Evolutionary conservation across 495 filamentous ascomycete genomes (phyloP), one percentile per base, ranked within the genome.

Genomic region (Penicillium fimorum): DNA sequence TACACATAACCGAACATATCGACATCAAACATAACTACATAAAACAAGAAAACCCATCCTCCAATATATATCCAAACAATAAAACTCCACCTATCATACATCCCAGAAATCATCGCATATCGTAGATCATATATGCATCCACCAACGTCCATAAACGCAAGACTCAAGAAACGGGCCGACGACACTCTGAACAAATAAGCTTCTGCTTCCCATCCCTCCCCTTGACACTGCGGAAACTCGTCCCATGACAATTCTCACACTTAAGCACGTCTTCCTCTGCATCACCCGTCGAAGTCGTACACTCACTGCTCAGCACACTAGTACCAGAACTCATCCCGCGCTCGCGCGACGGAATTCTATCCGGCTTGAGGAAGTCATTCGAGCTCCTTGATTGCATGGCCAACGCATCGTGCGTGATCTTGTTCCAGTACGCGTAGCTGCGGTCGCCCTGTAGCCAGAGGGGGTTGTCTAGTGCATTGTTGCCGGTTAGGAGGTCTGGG

Each of bases 111-210:
- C 25, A 29, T n/a, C 37, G 17, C 27, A 42, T 10, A 42, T 32
- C 24, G 11, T 43, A 22, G 24, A 52, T 43, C 49, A 30, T 43
- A 51, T 22, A n/a, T n/a, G 27, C 24, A 43, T 25, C 46, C 40
- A 50, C 33, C 44, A 15, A 41, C 35, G n/a, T 17, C 35, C 15
- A 17, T 5, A 29, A 42, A 27, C 4, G 13, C 38, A 8, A 43
- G 46, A 45, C 24, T 32, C 33, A 67, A 53, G 55, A 33, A 53
- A 68, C 47, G 47, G 72, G 60, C 22, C 58, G 69, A 50, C 67
- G 67, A 69, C 82, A 86, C 13, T 64, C 72, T 40, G 72, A 74
- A 65, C 83, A 86, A 29, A 81, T 78, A 63, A 86, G 62, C 32
- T 67, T 73, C 67, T 77, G 76, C 57, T 74, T 75, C 48, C 78